Percentiles rank a stretch among this genome's conserved stretches.
Conservation (phyloP, 2,329 filamentous ascomycete genomes). For the Scleromitrula shiraiana region DNA sequence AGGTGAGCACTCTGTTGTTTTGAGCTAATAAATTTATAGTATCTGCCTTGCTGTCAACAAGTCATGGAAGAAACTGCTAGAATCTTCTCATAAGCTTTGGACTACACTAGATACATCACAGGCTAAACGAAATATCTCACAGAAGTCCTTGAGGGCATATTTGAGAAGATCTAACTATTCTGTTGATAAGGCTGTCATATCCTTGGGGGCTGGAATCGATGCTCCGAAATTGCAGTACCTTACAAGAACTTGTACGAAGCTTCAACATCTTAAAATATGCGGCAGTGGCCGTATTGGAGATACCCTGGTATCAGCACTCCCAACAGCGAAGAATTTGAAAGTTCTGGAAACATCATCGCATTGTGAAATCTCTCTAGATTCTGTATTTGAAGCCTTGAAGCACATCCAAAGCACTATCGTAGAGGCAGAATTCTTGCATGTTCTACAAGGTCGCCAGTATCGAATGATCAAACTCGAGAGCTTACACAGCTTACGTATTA, state of each 20-base stretch:
- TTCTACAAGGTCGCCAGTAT: slow-evolving; percentile 3
- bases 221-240: slow-evolving; percentile 20
- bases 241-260: slow-evolving; percentile 21
- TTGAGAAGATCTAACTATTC: slow-evolving; percentile 26
- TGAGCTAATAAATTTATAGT: slow-evolving; percentile 16
- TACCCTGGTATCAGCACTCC: slow-evolving; percentile 18
- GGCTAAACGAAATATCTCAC: slow-evolving; percentile 13
- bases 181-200: slow-evolving; percentile 21
- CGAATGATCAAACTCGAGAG: slow-evolving; percentile 9
- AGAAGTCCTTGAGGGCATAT: slow-evolving; percentile 21
- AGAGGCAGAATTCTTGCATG: slow-evolving; percentile 14
- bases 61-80: slow-evolving; percentile 26
- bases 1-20: not conserved
- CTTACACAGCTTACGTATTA: slow-evolving; percentile 15
- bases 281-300: slow-evolving; percentile 21
- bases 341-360: slow-evolving; percentile 13
- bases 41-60: slow-evolving; percentile 27
- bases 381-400: slow-evolving; percentile 13
- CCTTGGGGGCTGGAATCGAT: slow-evolving; percentile 17
- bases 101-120: slow-evolving; percentile 24
- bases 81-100: slow-evolving; percentile 27
- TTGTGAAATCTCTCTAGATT: slow-evolving; percentile 15
- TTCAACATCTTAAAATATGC: slow-evolving; percentile 21
- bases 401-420: slow-evolving; percentile 16
- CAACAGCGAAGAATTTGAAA: slow-evolving; percentile 17